Conservation (phyloP, 768 basidiomycete genomes). For the Leccinum incarnatum region DNA sequence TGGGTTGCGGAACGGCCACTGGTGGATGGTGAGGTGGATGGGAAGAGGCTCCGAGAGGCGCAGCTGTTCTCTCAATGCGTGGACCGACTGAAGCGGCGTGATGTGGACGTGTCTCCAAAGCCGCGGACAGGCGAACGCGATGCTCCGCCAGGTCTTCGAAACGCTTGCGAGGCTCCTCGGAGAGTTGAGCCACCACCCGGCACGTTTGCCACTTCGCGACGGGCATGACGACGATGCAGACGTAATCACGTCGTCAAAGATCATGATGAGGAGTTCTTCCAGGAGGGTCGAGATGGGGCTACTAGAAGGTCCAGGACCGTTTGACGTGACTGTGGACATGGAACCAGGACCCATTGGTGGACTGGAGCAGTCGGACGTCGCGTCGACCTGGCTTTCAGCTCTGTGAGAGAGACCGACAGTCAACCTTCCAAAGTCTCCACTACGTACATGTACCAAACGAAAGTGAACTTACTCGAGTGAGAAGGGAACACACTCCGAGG, state of each 20-base stretch:
- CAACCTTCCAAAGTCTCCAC: neutral
- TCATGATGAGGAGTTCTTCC: conserved; percentile 22
- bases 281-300: conserved; percentile 9
- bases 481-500: neutral
- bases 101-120: conserved; percentile 23
- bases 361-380: neutral
- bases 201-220: neutral
- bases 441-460: neutral
- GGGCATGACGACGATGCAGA: conserved; percentile 6
- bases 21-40: conserved; percentile 16
- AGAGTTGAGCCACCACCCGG: conserved; percentile 2
- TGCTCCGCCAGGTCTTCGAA: conserved; percentile 14
- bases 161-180: conserved; percentile 17
- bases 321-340: too few relatives aligned
- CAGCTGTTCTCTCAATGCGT: conserved; percentile 15
- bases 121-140: conserved; percentile 15
- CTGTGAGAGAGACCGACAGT: neutral
- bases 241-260: conserved; percentile 18
- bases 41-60: conserved; percentile 10
- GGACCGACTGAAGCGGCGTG: conserved; percentile 11
- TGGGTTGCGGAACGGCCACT: conserved; percentile 20
- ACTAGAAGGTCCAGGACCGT: neutral
- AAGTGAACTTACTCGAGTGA: conserved; percentile 2
- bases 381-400: neutral
- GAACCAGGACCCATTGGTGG: neutral